A percentile compares a stretch with the other conserved stretches of the same genome.
Conservation (phyloP, 495 filamentous ascomycete genomes). For the Aspergillus leporis region DNA sequence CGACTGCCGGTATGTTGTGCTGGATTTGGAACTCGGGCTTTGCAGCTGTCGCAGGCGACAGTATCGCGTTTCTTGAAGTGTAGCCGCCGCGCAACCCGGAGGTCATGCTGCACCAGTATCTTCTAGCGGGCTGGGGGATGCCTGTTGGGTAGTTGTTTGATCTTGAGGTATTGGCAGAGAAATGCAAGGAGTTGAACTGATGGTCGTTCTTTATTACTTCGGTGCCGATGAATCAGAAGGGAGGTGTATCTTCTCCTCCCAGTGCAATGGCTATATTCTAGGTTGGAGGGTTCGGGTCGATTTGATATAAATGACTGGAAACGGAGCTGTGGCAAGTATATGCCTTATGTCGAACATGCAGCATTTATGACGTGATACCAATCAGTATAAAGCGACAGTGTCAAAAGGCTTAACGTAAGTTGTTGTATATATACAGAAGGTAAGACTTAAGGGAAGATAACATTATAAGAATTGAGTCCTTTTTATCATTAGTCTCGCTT, state of each 20-base stretch:
- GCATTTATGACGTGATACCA: no score
- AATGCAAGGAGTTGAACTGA: neutral
- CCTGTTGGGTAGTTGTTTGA: constrained; percentile 56
- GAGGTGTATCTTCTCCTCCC: neutral
- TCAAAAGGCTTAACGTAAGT: no score
- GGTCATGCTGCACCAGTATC: constrained; percentile 42
- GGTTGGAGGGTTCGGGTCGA: neutral
- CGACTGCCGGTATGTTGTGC: constrained; percentile 28
- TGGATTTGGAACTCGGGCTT: constrained; percentile 44
- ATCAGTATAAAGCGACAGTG: no score
- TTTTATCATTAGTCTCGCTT: no score
- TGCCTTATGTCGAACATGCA: neutral
- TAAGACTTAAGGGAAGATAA: no score
- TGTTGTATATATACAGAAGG: no score
- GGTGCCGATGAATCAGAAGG: neutral
- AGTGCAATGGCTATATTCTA: neutral
- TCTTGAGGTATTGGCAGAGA: constrained; percentile 35
- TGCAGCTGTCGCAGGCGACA: constrained; percentile 47
- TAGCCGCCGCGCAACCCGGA: constrained; percentile 27
- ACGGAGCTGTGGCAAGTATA: no score
- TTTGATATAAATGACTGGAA: neutral
- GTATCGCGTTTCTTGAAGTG: constrained; percentile 36
- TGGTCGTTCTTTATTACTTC: no score
- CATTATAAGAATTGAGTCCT: no score
- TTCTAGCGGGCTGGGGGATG: constrained; percentile 50